Evolutionary conservation across 1,284 basidiomycete species (phyloP).

Genomic region (Violaceomyces palustris): DNA sequence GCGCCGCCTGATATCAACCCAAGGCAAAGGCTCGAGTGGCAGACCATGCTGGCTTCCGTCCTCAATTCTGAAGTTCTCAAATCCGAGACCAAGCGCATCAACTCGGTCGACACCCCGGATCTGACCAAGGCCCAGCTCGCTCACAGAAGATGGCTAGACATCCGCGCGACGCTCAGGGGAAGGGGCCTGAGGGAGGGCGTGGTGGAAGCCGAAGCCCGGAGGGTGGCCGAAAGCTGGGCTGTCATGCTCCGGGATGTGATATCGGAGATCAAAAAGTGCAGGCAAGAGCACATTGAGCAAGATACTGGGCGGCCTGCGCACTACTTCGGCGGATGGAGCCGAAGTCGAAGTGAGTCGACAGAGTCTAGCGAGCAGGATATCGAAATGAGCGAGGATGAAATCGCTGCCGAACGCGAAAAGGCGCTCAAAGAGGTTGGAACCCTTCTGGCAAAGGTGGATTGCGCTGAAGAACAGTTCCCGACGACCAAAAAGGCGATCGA

Average conservation of each 20-base stretch:
- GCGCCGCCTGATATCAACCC: conserved; percentile 29
- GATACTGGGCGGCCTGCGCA: too few species aligned
- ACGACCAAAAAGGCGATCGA: conserved; percentile 36
- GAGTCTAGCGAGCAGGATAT: neutral
- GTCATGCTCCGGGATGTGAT: conserved; percentile 75
- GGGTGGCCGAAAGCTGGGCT: conserved; percentile 74
- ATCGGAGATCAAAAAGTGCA: conserved; percentile 74
- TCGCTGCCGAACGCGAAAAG: conserved; percentile 9
- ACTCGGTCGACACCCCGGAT: conserved; percentile 53
- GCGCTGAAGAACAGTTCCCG: conserved; percentile 47
- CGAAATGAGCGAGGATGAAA: neutral
- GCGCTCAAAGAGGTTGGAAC: conserved; percentile 28
- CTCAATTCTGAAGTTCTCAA: conserved; percentile 49
- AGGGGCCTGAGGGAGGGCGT: conserved; percentile 56
- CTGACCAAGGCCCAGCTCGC: conserved; percentile 41
- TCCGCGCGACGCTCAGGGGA: conserved; percentile 78
- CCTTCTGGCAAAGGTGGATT: conserved; percentile 41
- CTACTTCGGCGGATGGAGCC: too few species aligned
- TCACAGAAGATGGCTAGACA: conserved; percentile 73
- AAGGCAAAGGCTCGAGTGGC: conserved; percentile 50
- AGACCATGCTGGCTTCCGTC: conserved; percentile 51
- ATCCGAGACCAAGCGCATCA: conserved; percentile 51
- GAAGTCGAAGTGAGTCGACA: too few species aligned
- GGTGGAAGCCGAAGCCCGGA: conserved; percentile 74
- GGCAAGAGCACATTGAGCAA: conserved; percentile 56